Evolutionary conservation across 2,329 filamentous ascomycete genomes (phyloP).

Genomic region (Myrmaecium sp.): DNA sequence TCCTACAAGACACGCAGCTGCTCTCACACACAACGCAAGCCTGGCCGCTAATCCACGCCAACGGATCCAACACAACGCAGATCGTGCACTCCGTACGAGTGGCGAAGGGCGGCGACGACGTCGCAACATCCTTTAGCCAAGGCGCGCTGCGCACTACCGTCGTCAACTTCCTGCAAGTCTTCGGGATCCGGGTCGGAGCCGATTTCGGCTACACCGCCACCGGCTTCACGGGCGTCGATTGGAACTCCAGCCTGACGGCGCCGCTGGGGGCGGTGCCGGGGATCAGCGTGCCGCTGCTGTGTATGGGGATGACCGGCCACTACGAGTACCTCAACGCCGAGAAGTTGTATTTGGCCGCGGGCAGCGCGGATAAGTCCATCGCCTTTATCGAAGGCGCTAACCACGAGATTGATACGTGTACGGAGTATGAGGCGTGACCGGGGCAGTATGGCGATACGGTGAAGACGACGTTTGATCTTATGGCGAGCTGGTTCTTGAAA

Average conservation of each 20-base stretch:
- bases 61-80: constrained; percentile 6
- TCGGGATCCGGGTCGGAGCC: not conserved
- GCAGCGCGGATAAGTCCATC: constrained; percentile 7
- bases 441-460: constrained; percentile 9
- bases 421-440: constrained; percentile 8
- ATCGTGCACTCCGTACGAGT: constrained; percentile 7
- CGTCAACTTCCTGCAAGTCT: constrained; percentile 1
- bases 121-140: not conserved
- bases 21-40: constrained; percentile 7
- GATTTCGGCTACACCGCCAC: not conserved
- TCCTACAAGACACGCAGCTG: constrained; percentile 7
- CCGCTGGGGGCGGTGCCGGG: constrained; percentile 5
- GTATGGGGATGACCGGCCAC: constrained; percentile 8
- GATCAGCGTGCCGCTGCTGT: constrained; percentile 7
- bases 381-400: constrained; percentile 9
- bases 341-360: constrained; percentile 7
- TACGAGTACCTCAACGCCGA: constrained; percentile 9
- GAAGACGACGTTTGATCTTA: constrained; percentile 7
- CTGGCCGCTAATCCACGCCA: constrained; percentile 9
- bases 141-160: constrained; percentile 2
- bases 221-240: constrained; percentile 6
- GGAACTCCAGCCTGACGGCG: constrained; percentile 7
- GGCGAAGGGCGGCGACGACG: not conserved
- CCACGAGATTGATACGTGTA: constrained; percentile 9
- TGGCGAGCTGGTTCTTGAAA: constrained; percentile 6